Evolutionary conservation across 2,329 filamentous ascomycete genomes (phyloP), one percentile per base, ranked within the genome.

Genomic region (Neofusicoccum sp.): DNA sequence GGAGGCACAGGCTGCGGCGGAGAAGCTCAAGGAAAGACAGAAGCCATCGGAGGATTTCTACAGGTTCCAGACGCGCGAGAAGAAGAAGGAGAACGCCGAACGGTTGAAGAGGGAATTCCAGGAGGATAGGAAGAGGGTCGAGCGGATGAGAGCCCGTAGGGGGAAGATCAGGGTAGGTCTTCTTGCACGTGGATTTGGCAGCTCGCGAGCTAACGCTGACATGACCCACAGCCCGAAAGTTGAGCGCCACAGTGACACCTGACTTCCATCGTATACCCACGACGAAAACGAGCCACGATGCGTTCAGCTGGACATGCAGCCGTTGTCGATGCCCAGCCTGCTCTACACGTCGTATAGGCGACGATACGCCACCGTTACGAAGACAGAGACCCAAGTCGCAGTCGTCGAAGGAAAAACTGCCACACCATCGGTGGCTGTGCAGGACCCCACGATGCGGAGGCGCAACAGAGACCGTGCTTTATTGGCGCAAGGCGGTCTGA

Each of bases 1-100:
- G 66, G 91, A 89, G 68, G 85, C 87, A 14, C 84, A 86, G 70
- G 81, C 80, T 45, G 75, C 84, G 68, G 77, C 80, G 62, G 84
- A 86, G 71, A 85, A 89, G 76, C 84, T 86, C 30, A 71, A 75
- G 58, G 72, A 85, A 71, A 79, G 76, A 58, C 74, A 84, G 77
- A 86, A 83, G 78, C 83, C 82, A 70, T 80, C 83, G 63, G 84
- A 84, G 58, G 86, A 90, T 71, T 95, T 96, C 74, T 96, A 96
- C 76, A 82, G 90, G 60, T 96, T 93, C 82, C 91, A 96, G 82
- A 83, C 84, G 68, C 79, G 91, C 51, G 89, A 96, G 80, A 87
- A 85, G 79, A 86, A 86, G 78, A 95, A 95, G 81, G 85, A 86
- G 69, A 83, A 86, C 68, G 89, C 91, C 73, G 80, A 83, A 44